Base-by-base conservation (phyloP, 2,329 filamentous ascomycete genomes). In the Penicillium sp. region DNA sequence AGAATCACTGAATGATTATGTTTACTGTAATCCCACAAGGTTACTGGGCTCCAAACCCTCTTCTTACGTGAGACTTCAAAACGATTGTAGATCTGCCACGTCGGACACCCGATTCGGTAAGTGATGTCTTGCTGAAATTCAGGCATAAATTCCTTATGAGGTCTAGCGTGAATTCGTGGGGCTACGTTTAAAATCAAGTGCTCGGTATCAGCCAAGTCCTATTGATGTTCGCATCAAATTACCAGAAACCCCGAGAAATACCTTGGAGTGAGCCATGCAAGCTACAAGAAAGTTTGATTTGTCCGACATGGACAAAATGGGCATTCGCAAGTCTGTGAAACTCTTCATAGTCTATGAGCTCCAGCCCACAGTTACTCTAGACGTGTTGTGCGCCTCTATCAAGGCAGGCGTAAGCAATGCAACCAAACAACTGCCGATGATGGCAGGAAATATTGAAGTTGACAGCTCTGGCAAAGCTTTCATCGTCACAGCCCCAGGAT, bases 251-350 rank as follows among this genome's bases (percentile, higher is more conserved):
- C 8, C 33, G 2, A 16, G 6, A 8, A 8, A 8, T 6, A 16
- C n/a, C n/a, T 18, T 2, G n/a, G 18, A 9, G 7, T 18, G n/a
- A 33, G 13, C 16, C n/a, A 54, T 46, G 23, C 38, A 49, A 18
- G 45, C 50, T 12, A 15, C n/a, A 4, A 43, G 13, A 9, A 58
- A 47, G 16, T 58, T 63, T 47, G 56, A 64, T 39, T 47, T 65
- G 33, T 64, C 62, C 13, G 61, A 65, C 23, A 16, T 63, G 10
- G 63, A 65, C 47, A 64, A 57, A 47, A 42, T 51, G 16, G 60
- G 52, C 5, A 47, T 60, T n/a, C 36, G 42, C n/a, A 64, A 54
- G 42, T 56, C 21, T 21, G 62, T 65, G 45, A 59, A 57, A 45
- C 47, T 54, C 13, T 53, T 58, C 41, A 31, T 65, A 6, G 53